Evolutionary conservation across 306 rosid species (phyloP).

Genomic region (Citrullus colocynthis): DNA sequence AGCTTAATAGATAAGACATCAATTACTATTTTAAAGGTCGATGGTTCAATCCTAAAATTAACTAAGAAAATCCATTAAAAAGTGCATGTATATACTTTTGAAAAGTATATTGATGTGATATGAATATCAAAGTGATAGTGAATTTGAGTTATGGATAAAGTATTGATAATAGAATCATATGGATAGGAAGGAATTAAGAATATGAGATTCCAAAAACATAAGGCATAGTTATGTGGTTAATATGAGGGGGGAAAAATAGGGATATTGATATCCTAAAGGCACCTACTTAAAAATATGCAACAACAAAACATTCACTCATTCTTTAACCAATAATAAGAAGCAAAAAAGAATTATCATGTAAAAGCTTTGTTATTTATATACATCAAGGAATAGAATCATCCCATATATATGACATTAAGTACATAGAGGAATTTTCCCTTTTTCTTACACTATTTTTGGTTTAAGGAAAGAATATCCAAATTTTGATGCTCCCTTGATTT

Average conservation of each 20-base stretch:
- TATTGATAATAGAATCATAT: neutral
- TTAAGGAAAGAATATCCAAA: neutral
- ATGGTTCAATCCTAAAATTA: too few relatives aligned
- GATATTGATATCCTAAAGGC: neutral
- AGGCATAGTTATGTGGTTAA: neutral
- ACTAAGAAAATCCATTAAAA: too few relatives aligned
- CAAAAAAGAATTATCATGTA: neutral
- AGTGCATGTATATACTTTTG: too few relatives aligned
- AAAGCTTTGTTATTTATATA: neutral
- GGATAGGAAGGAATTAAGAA: neutral
- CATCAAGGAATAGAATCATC: neutral
- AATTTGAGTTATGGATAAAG: neutral
- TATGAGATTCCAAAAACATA: neutral
- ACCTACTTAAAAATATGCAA: neutral
- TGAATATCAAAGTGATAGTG: neutral
- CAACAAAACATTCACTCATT: neutral
- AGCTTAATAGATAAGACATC: too few relatives aligned
- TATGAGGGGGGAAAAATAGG: neutral
- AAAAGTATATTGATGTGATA: too few relatives aligned
- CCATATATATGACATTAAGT: neutral
- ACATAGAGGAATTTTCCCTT: neutral
- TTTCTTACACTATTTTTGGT: neutral
- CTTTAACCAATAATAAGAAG: neutral
- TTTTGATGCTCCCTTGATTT: neutral
- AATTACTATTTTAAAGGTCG: too few relatives aligned